These are phyloP conservation scores for Linnemannia elongata DNA, from an alignment of 192 early-diverging fungal genomes.

Conservation along the genomic window DNA sequence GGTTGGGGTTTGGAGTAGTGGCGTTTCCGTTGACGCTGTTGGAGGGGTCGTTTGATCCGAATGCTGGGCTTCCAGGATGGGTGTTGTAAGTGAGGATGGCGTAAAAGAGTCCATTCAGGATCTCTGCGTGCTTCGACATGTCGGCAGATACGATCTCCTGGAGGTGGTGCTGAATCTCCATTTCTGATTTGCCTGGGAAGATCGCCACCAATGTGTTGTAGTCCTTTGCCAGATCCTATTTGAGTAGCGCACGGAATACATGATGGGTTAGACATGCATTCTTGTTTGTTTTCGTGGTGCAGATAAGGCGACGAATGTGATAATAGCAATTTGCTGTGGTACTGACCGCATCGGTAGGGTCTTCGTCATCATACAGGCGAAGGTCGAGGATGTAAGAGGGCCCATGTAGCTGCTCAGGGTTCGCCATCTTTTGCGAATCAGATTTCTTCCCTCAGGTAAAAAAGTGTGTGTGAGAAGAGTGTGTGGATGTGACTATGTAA, in stretches of 20 bases:
- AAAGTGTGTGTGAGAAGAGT: background rate
- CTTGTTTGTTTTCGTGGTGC: background rate
- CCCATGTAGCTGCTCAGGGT: constrained; percentile 46
- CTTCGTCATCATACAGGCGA: constrained; percentile 61
- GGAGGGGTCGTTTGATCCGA: constrained; percentile 26
- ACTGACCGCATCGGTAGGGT: constrained; percentile 56
- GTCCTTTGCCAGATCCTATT: constrained; percentile 60
- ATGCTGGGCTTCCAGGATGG: constrained; percentile 24
- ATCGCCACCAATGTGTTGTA: constrained; percentile 43
- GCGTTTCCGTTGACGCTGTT: constrained; percentile 16
- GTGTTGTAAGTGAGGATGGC: constrained; percentile 65
- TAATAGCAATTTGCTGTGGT: background rate
- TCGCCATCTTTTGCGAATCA: constrained; percentile 31
- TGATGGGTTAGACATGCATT: background rate
- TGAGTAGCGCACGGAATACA: background rate
- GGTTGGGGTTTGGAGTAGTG: background rate
- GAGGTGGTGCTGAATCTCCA: constrained; percentile 72
- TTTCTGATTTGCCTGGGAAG: constrained; percentile 59
- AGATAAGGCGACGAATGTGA: background rate
- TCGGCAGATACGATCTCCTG: constrained; percentile 69
- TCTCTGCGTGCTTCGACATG: constrained; percentile 61
- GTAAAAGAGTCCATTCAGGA: constrained; percentile 74
- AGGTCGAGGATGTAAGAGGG: constrained; percentile 60
- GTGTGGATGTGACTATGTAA: background rate
- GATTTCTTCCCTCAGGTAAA: background rate